These are phyloP conservation scores for Urtica urens DNA, from an alignment of 306 rosid species.

Conservation along the genomic window DNA sequence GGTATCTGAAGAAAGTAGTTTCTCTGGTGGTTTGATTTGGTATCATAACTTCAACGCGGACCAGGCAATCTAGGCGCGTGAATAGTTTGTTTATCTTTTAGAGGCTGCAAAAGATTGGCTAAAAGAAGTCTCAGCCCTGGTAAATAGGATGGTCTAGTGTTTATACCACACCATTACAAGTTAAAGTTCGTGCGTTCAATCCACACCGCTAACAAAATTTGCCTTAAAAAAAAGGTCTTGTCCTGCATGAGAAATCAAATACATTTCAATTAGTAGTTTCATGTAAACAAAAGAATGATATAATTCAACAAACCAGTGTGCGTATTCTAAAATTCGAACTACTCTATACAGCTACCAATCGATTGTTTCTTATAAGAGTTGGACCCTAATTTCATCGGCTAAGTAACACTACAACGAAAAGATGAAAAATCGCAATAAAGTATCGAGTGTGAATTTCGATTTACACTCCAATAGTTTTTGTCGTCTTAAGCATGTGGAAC, in stretches of 20 bases:
- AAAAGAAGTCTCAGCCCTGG: too few relatives aligned
- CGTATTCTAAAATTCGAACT: background rate
- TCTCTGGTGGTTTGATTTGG: too few relatives aligned
- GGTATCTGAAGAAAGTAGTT: too few relatives aligned
- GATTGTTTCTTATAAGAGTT: background rate
- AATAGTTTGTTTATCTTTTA: slow-evolving; percentile 81
- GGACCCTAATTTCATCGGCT: background rate
- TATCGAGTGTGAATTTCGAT: too few relatives aligned
- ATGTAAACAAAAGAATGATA: background rate
- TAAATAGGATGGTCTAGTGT: too few relatives aligned
- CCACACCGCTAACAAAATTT: too few relatives aligned
- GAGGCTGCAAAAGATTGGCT: slow-evolving; percentile 97
- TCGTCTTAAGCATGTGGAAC: slow-evolving; percentile 84
- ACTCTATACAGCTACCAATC: background rate
- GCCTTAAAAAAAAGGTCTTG: too few relatives aligned
- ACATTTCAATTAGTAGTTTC: slow-evolving; percentile 17
- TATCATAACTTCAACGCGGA: slow-evolving; percentile 29
- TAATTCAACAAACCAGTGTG: too few relatives aligned
- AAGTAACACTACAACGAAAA: background rate
- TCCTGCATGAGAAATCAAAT: slow-evolving; percentile 41
- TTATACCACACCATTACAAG: too few relatives aligned
- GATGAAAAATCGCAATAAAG: too few relatives aligned
- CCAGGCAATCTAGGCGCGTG: slow-evolving; percentile 97
- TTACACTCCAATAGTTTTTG: slow-evolving; percentile 81
- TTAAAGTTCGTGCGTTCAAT: too few relatives aligned